A percentile compares a stretch with the other conserved stretches of the same genome.
Conservation (phyloP, 1,284 basidiomycete genomes). For the Lentinus polychrous region DNA sequence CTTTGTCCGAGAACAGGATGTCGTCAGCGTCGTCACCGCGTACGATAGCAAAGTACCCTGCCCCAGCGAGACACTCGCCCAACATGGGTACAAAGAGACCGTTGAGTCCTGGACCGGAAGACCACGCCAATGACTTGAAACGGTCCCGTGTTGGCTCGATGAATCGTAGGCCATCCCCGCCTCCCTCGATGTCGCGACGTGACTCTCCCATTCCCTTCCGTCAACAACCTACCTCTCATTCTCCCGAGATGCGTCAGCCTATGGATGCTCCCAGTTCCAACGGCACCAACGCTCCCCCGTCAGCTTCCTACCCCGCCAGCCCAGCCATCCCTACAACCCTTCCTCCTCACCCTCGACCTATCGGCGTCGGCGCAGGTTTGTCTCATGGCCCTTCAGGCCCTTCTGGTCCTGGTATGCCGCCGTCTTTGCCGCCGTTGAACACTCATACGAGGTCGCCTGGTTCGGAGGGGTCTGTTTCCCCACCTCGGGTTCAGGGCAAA, state of each 20-base stretch:
- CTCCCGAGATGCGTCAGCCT: conserved; percentile 53
- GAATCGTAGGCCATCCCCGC: conserved; percentile 45
- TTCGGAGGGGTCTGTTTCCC: conserved; percentile 33
- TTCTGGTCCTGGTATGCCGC: conserved; percentile 29
- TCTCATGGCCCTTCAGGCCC: conserved; percentile 16
- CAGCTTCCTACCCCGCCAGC: conserved; percentile 42
- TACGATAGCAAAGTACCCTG: conserved; percentile 17
- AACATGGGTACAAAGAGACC: conserved; percentile 44
- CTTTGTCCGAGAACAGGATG: no score
- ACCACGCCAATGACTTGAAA: conserved; percentile 43
- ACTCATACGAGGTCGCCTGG: no score
- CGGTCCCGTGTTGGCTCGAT: conserved; percentile 54
- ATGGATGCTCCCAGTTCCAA: conserved; percentile 11
- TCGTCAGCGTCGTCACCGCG: conserved; percentile 15
- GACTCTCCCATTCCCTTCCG: conserved; percentile 73
- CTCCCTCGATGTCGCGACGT: conserved; percentile 46
- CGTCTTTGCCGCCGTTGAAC: conserved; percentile 35
- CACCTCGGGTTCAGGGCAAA: conserved; percentile 39
- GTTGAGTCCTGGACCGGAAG: conserved; percentile 56
- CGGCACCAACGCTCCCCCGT: neutral
- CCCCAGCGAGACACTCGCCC: conserved; percentile 8
- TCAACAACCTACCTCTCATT: conserved; percentile 47
- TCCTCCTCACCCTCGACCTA: conserved; percentile 66
- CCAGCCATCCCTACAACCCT: conserved; percentile 50
- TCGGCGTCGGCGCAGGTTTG: conserved; percentile 48